Evolutionary conservation across 805 yeast genomes (phyloP), one percentile per base, ranked within the genome.

Genomic region (Nakazawaea peltata): DNA sequence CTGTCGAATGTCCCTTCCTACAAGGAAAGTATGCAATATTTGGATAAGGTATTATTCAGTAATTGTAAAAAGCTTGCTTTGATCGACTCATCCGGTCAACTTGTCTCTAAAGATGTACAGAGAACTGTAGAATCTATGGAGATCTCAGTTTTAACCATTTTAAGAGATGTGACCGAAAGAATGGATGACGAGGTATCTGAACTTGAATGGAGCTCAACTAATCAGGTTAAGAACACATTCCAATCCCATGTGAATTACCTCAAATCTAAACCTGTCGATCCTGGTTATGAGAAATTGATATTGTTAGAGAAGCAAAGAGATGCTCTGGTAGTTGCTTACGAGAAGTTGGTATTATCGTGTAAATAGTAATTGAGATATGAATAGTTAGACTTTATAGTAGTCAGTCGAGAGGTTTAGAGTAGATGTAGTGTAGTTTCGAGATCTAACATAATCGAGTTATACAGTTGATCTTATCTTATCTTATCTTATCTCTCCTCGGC

Each of bases 71-170:
- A n/a, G n/a, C n/a, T n/a, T n/a, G n/a, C n/a, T n/a, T n/a, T n/a
- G n/a, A n/a, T n/a, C n/a, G n/a, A n/a, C n/a, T n/a, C n/a, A n/a
- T n/a, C n/a, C n/a, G n/a, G n/a, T n/a, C n/a, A n/a, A n/a, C n/a
- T n/a, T n/a, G n/a, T n/a, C n/a, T n/a, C n/a, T n/a, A n/a, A n/a
- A n/a, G n/a, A n/a, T n/a, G n/a, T n/a, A n/a, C n/a, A n/a, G n/a
- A n/a, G n/a, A n/a, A n/a, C n/a, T n/a, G 21, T 37, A 2, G 32
- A 18, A 26, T 19, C 40, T 23, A 13, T 37, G 8, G 40, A 37
- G 23, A 37, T 37, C 13, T 11, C 27, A 3, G 17, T 25, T 8
- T 18, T 32, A 2, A 23, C 30, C 4, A 5, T 24, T 19, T 15
- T 37, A 6, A 32, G 28, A 13, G 23, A 28, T 10, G 19, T 32